A percentile compares a stretch with the other conserved stretches of the same genome.
Conservation (phyloP, 805 yeast genomes). For the Teunomyces cretensis region DNA sequence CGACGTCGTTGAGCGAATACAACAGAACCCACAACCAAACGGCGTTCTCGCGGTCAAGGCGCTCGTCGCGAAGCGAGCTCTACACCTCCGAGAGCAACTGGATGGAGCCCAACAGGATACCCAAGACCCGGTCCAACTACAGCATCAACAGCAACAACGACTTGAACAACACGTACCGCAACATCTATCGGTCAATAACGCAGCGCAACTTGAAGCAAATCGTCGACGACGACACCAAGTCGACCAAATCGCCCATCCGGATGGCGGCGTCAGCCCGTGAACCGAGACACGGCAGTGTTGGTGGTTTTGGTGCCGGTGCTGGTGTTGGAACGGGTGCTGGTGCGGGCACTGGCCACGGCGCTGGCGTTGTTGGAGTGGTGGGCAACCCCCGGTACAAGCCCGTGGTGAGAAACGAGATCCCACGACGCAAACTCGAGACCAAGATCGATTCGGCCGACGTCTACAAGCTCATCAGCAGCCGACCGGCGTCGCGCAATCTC, state of each 20-base stretch:
- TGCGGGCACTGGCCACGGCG: not conserved
- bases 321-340: not conserved
- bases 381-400: too few species aligned
- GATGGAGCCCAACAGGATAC: constrained; percentile 46
- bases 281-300: not conserved
- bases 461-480: constrained; percentile 12
- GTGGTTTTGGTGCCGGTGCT: not conserved
- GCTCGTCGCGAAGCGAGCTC: constrained; percentile 40
- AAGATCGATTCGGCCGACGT: constrained; percentile 13
- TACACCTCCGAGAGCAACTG: constrained; percentile 47
- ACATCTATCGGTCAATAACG: constrained; percentile 38
- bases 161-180: constrained; percentile 31
- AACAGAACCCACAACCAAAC: constrained; percentile 23
- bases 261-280: too few species aligned
- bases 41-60: constrained; percentile 24
- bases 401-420: not conserved
- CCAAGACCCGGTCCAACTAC: constrained; percentile 24
- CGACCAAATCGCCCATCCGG: constrained; percentile 14
- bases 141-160: constrained; percentile 22
- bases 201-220: constrained; percentile 26
- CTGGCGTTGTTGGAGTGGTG: not conserved
- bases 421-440: not conserved
- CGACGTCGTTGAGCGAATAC: constrained; percentile 38
- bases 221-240: constrained; percentile 13
- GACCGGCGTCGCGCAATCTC: not conserved